phyloP scores from a whole-genome alignment of 2,329 filamentous ascomycete species.

The Beauveria bassiana region DNA sequence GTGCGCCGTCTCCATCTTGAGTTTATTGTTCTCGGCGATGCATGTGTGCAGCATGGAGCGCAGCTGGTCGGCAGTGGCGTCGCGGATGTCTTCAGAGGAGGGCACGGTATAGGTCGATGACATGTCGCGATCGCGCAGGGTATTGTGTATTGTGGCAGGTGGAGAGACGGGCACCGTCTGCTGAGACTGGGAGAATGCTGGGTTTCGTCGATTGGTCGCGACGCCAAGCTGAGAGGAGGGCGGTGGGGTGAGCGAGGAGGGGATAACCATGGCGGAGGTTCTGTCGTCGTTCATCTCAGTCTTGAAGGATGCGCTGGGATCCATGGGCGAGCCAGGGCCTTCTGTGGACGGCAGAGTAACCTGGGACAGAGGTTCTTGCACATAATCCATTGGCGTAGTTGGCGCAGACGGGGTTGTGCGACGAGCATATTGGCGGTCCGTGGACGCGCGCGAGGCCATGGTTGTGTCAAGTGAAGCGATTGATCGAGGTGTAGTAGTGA shows the following conservation, averaged over 20 bases:
- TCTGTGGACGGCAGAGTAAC: conserved; percentile 52
- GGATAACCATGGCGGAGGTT: conserved; percentile 38
- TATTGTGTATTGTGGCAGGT: conserved; percentile 38
- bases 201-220: conserved; percentile 17
- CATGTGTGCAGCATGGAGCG: conserved; percentile 47
- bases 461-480: background rate
- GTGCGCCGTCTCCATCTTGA: conserved; percentile 79
- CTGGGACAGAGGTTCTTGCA: conserved; percentile 30
- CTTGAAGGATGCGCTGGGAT: conserved; percentile 40
- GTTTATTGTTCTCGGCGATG: conserved; percentile 47
- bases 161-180: conserved; percentile 45
- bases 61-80: conserved; percentile 48
- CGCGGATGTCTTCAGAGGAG: conserved; percentile 40
- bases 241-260: conserved; percentile 51
- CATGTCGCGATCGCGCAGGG: conserved; percentile 23
- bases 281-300: conserved; percentile 43
- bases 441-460: conserved; percentile 6
- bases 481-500: background rate
- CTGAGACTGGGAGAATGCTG: conserved; percentile 33
- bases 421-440: background rate
- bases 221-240: conserved; percentile 44
- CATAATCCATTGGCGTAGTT: conserved; percentile 7
- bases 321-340: conserved; percentile 43
- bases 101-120: conserved; percentile 35
- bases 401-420: background rate